Percentiles rank a stretch among this genome's conserved stretches.
These are phyloP conservation scores for Aureobasidium sp. DNA, from an alignment of 2,329 filamentous ascomycete species.

Conservation along the genomic window DNA sequence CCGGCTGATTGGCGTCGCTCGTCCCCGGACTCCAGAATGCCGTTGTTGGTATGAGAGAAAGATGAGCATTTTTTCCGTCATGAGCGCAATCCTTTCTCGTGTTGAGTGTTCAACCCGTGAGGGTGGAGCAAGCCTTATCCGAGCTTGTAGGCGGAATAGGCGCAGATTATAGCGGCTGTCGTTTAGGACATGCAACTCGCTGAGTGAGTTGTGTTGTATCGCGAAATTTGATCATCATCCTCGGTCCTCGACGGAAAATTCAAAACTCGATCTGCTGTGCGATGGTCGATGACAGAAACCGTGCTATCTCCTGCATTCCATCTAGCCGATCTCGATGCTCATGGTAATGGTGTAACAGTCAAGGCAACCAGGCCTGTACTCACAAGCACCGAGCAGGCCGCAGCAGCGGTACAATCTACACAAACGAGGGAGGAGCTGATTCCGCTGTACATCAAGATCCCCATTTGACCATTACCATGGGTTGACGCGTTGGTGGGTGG, in stretches of 20 bases:
- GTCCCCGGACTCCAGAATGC: not conserved
- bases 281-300: not conserved
- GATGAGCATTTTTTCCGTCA: constrained; percentile 2
- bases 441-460: not conserved
- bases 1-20: constrained; percentile 1
- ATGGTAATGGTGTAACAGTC: not conserved
- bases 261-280: not conserved
- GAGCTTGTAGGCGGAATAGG: not conserved
- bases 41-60: not conserved
- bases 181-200: not conserved
- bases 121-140: not conserved
- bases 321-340: not conserved
- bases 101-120: not conserved
- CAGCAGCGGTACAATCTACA: not conserved
- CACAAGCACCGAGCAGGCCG: not conserved
- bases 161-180: not conserved
- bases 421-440: not conserved
- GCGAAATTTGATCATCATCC: not conserved
- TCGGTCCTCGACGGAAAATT: not conserved
- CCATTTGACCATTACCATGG: not conserved
- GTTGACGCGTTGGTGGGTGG: too few species aligned
- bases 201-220: not conserved
- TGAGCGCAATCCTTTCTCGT: not conserved
- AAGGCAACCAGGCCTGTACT: not conserved
- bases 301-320: not conserved